These are phyloP conservation scores for Verticillium nonalfalfae DNA, from an alignment of 2,329 filamentous ascomycete genomes.

Conservation along the genomic window DNA sequence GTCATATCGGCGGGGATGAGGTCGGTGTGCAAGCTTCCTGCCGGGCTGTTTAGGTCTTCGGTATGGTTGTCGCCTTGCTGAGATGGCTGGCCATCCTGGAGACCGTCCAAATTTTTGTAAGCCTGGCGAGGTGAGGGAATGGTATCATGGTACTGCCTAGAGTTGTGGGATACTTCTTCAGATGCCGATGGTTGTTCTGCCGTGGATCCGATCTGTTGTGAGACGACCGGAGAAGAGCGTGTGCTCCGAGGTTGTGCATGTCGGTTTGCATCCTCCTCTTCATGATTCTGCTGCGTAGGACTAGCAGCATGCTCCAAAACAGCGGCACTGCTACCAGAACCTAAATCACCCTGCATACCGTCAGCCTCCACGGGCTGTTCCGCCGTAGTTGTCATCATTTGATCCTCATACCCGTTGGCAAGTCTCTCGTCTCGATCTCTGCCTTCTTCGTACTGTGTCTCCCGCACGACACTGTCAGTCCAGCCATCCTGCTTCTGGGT, in stretches of 20 bases:
- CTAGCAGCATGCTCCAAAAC: neutral
- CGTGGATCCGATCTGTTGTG: neutral
- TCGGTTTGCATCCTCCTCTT: neutral
- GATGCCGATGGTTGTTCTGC: neutral
- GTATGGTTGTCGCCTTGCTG: constrained; percentile 13
- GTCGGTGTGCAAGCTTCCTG: neutral
- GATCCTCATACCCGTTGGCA: neutral
- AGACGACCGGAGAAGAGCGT: neutral
- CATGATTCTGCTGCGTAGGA: constrained; percentile 13
- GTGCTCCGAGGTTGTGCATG: neutral
- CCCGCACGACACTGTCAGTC: constrained; percentile 15
- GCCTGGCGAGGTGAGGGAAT: neutral
- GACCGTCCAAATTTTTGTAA: neutral
- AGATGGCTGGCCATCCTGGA: neutral
- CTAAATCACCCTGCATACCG: constrained; percentile 1
- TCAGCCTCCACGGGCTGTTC: constrained; percentile 6
- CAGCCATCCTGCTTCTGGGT: constrained; percentile 12
- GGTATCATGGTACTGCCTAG: neutral
- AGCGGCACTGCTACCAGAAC: neutral
- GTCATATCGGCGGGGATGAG: no score
- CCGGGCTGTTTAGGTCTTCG: no score
- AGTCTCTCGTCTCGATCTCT: constrained; percentile 4
- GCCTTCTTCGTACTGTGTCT: constrained; percentile 12
- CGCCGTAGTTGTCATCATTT: neutral
- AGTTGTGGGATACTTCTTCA: neutral